Evolutionary conservation across 768 basidiomycete species (phyloP).

Genomic region (Tremella mesenterica): DNA sequence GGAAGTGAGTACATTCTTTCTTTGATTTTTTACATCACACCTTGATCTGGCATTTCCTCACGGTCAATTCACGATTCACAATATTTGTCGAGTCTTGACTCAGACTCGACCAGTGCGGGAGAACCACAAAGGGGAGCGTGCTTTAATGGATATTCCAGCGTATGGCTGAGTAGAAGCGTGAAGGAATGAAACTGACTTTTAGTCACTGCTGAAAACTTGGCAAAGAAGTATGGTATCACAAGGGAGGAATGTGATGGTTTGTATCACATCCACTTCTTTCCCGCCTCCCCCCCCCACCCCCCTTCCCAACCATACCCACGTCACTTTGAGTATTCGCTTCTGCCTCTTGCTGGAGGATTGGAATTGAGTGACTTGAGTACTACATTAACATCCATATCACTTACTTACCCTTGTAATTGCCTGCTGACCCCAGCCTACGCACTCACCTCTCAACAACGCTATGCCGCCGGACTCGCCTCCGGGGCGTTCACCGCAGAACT

Average conservation of each 20-base stretch:
- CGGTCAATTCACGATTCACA: no score
- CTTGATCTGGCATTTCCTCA: no score
- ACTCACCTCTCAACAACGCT: conserved; percentile 43
- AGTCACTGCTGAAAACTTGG: conserved; percentile 47
- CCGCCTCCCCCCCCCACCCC: no score
- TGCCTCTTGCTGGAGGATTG: background rate
- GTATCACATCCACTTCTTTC: background rate
- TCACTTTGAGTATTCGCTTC: background rate
- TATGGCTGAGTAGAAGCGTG: no score
- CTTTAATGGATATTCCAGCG: no score
- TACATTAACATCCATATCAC: no score
- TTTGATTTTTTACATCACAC: background rate
- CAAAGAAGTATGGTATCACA: conserved; percentile 46
- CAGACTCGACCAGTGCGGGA: no score
- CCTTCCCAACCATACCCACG: no score
- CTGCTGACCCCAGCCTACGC: conserved; percentile 38
- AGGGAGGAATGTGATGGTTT: conserved; percentile 44
- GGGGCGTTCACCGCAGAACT: conserved; percentile 41
- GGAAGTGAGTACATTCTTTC: conserved; percentile 37
- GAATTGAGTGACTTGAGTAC: no score
- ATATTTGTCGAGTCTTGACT: no score
- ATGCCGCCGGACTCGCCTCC: conserved; percentile 31
- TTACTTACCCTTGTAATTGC: background rate
- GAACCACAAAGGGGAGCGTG: no score
- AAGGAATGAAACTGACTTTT: background rate